A percentile compares a stretch with the other conserved stretches of the same genome.
These are phyloP conservation scores for Schizothecium vesticola DNA, from an alignment of 495 filamentous ascomycete species.

Conservation along the genomic window DNA sequence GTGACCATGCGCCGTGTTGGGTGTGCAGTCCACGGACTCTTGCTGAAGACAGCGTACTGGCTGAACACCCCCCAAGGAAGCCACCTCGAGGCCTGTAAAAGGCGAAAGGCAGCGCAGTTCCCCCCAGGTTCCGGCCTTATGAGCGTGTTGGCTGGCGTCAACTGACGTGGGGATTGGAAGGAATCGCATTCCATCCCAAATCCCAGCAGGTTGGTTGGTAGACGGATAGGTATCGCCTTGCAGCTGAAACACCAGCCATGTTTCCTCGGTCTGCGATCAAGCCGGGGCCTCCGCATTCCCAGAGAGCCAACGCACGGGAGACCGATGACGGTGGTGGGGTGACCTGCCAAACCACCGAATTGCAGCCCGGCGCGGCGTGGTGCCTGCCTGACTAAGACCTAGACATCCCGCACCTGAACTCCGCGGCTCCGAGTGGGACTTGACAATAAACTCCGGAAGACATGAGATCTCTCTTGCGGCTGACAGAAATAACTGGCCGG, in stretches of 20 bases:
- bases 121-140: too few relatives aligned
- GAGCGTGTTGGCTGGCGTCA: too few relatives aligned
- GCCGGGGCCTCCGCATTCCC: not conserved
- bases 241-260: not conserved
- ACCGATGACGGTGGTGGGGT: not conserved
- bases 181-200: not conserved
- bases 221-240: not conserved
- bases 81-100: too few relatives aligned
- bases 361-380: not conserved
- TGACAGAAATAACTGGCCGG: not conserved
- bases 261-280: not conserved
- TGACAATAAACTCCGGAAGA: not conserved
- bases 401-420: not conserved
- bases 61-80: too few relatives aligned
- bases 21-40: not conserved
- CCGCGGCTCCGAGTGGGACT: not conserved
- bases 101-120: too few relatives aligned
- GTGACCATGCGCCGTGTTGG: not conserved
- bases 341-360: not conserved
- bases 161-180: not conserved
- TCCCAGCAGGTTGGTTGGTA: not conserved
- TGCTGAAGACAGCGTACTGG: not conserved
- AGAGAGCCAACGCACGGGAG: not conserved
- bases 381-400: not conserved
- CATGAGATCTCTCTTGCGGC: not conserved